Evolutionary conservation across 2,329 filamentous ascomycete genomes (phyloP), one percentile per base, ranked within the genome.

Genomic region (Amauroascus verrucosus): DNA sequence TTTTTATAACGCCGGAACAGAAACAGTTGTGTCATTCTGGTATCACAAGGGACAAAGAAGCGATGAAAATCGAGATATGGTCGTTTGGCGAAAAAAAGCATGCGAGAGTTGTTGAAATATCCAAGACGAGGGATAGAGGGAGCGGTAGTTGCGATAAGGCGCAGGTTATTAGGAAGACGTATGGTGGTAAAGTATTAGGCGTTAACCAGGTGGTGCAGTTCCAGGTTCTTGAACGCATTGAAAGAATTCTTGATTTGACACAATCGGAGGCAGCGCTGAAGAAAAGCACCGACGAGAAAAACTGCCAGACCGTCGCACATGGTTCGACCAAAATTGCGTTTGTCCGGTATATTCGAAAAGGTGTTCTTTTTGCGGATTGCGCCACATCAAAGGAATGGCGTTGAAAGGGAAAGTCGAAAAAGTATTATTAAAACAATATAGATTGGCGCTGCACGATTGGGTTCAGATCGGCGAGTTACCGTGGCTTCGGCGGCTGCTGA

Each of bases 401-500:
- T 45, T 6, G 50, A 52, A 46, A 8, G 32, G 22, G 35, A 46
- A 40, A 14, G 32, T 26, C 6, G 46, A 20, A 20, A n/a, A n/a
- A 18, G n/a, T 44, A 37, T 37, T 38, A 52, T 26, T 44, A 51
- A 20, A 45, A 51, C 18, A 18, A 18, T 1, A 30, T 44, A 44
- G 30, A 7, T 50, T 28, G 24, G 26, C 48, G 48, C 48, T 50
- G 48, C 48, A 32, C 14, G 24, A 50, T 43, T 46, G 50, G 14
- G 30, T 51, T 35, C 32, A 24, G 32, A 40, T 52, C 22, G 45
- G 48, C 20, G 11, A 35, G 61, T 57, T 60, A 62, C 57, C 60
- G 59, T 44, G 63, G 64, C 41, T 61, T 68, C 35, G 72, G 71
- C 43, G 70, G 71, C 57, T 73, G 74, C 60, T 72, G 72, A 54